Conservation (phyloP, 176 grass and related monocot genomes). For the Cymbopogon citratus region DNA sequence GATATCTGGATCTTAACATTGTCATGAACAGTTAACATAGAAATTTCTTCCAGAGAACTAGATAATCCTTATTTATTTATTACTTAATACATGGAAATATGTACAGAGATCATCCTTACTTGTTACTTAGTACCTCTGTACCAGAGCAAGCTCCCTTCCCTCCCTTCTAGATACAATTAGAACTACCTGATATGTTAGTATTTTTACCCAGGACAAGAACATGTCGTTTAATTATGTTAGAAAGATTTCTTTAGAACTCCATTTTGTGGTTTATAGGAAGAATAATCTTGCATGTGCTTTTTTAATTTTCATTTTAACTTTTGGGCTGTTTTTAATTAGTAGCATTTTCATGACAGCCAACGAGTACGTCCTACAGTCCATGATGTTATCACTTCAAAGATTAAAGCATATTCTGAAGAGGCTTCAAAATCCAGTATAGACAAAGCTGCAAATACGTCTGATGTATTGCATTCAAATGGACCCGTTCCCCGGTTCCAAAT, state of each 20-base stretch:
- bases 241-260: slow-evolving; percentile 15
- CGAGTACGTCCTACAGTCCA: slow-evolving; percentile 83
- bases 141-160: background rate
- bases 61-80: no score
- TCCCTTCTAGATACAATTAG: background rate
- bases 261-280: background rate
- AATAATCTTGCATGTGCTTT: background rate
- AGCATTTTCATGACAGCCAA: slow-evolving; percentile 54
- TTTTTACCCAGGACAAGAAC: background rate
- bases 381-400: slow-evolving; percentile 75
- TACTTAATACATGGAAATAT: no score
- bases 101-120: no score
- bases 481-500: slow-evolving; percentile 34
- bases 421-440: slow-evolving; percentile 42
- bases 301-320: slow-evolving; percentile 6
- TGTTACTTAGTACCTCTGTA: background rate
- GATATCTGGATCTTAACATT: no score
- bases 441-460: slow-evolving; percentile 42
- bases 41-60: no score
- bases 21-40: no score
- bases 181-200: background rate
- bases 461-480: slow-evolving; percentile 45
- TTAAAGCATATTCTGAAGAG: slow-evolving; percentile 57
- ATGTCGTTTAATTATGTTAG: background rate
- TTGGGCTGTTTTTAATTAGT: slow-evolving; percentile 19